Percentiles rank a stretch among this genome's conserved stretches.
Evolutionary conservation across 805 yeast species (phyloP).

Genomic region (Metschnikowia chrysomelidarum): DNA sequence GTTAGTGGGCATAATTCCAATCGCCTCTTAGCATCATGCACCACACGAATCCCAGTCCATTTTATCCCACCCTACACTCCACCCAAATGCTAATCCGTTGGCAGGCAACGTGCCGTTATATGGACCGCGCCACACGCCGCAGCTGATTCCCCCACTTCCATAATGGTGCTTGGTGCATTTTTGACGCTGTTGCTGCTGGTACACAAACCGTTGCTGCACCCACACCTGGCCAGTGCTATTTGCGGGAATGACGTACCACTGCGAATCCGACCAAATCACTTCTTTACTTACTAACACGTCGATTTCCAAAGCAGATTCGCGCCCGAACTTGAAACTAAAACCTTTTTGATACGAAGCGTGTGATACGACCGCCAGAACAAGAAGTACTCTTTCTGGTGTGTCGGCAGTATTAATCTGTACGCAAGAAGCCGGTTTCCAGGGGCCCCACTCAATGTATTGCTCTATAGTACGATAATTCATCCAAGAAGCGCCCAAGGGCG

Average conservation of each 20-base stretch:
- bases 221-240: conserved; percentile 3
- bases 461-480: neutral
- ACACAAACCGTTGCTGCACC: conserved; percentile 1
- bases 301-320: too few relatives aligned
- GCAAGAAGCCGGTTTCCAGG: neutral
- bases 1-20: too few relatives aligned
- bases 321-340: too few relatives aligned
- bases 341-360: too few relatives aligned
- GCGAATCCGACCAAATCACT: too few relatives aligned
- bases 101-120: neutral
- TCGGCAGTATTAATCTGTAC: too few relatives aligned
- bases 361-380: too few relatives aligned
- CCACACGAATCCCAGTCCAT: too few relatives aligned
- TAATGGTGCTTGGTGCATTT: neutral
- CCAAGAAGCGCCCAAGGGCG: conserved; percentile 2
- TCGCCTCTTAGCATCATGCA: too few relatives aligned
- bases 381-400: too few relatives aligned
- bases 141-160: neutral
- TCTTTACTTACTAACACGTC: too few relatives aligned
- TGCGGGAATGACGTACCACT: conserved; percentile 2
- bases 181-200: conserved; percentile 5
- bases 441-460: neutral
- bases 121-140: neutral
- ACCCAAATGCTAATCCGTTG: neutral
- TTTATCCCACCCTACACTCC: neutral